phyloP scores from a whole-genome alignment of 768 basidiomycete genomes.

The Pleurotus citrinopileatus region DNA sequence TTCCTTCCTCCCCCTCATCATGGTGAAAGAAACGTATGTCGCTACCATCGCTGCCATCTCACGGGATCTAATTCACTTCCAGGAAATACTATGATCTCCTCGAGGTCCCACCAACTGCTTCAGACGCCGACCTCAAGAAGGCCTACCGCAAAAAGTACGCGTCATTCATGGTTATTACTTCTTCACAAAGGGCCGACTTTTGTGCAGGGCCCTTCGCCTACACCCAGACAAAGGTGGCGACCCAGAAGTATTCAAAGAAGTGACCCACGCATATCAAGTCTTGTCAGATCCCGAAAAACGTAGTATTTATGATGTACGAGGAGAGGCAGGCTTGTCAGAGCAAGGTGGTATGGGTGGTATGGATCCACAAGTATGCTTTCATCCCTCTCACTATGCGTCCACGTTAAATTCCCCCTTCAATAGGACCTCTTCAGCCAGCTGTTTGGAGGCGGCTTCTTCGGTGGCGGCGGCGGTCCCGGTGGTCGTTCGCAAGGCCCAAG shows the following conservation, averaged over 20 bases:
- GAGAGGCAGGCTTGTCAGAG: constrained; percentile 88
- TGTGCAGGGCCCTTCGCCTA: constrained; percentile 69
- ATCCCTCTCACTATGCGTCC: neutral
- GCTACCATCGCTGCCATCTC: constrained; percentile 2
- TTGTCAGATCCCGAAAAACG: constrained; percentile 86
- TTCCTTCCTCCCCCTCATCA: constrained; percentile 20
- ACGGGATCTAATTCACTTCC: constrained; percentile 15
- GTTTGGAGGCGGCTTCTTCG: constrained; percentile 75
- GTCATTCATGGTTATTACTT: neutral
- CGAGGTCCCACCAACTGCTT: constrained; percentile 75
- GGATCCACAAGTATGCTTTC: constrained; percentile 79
- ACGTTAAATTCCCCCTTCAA: constrained; percentile 10
- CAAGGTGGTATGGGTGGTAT: constrained; percentile 91
- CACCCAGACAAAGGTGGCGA: constrained; percentile 97
- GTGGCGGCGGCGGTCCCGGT: constrained; percentile 74
- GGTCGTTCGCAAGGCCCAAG: constrained; percentile 70
- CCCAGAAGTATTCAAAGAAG: constrained; percentile 95
- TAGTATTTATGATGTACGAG: constrained; percentile 81
- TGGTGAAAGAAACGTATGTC: constrained; percentile 72
- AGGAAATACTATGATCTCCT: constrained; percentile 94
- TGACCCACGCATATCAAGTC: constrained; percentile 96
- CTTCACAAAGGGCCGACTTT: constrained; percentile 10
- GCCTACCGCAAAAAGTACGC: constrained; percentile 90
- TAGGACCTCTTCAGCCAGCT: constrained; percentile 96
- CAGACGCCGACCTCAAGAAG: constrained; percentile 88